These are phyloP conservation scores for Camptophora hylomeconis DNA, from an alignment of 2,329 filamentous ascomycete genomes.

Conservation along the genomic window DNA sequence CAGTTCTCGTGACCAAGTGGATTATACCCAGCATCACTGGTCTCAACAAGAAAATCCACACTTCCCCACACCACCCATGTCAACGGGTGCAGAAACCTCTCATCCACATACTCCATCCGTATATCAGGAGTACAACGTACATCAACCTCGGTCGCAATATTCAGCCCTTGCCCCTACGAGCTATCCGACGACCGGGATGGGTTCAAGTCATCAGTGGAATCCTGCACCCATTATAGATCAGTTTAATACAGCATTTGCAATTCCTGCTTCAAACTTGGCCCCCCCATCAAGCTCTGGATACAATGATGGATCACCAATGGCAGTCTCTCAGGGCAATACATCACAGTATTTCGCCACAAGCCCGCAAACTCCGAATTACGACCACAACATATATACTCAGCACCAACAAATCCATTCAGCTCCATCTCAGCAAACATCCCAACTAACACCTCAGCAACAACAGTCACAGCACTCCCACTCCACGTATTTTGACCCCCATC, in stretches of 20 bases:
- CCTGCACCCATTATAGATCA: conserved; percentile 70
- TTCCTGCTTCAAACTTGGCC: conserved; percentile 34
- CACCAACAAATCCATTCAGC: conserved; percentile 6
- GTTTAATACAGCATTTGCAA: conserved; percentile 91
- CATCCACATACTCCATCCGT: conserved; percentile 59
- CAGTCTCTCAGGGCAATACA: neutral
- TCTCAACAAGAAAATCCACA: conserved; percentile 8
- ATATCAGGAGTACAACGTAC: conserved; percentile 23
- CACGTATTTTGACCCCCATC: no score
- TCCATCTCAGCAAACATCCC: conserved; percentile 15
- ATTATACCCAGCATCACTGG: conserved; percentile 2
- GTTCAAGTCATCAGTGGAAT: conserved; percentile 54
- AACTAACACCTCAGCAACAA: conserved; percentile 4
- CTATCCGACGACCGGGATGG: conserved; percentile 35
- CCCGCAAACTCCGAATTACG: conserved; percentile 1
- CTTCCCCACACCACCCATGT: conserved; percentile 56
- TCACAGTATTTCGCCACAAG: conserved; percentile 2
- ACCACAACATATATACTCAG: conserved; percentile 4
- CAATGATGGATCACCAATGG: conserved; percentile 10
- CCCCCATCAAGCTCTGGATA: conserved; percentile 13
- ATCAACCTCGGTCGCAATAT: conserved; percentile 35
- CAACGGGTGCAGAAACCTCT: conserved; percentile 56
- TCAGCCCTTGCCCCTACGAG: conserved; percentile 47
- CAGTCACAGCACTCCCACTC: neutral
- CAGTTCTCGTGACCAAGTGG: conserved; percentile 1